These are phyloP conservation scores for Ilex paraguariensis DNA, from an alignment of 305 asterid genomes.

Conservation along the genomic window DNA sequence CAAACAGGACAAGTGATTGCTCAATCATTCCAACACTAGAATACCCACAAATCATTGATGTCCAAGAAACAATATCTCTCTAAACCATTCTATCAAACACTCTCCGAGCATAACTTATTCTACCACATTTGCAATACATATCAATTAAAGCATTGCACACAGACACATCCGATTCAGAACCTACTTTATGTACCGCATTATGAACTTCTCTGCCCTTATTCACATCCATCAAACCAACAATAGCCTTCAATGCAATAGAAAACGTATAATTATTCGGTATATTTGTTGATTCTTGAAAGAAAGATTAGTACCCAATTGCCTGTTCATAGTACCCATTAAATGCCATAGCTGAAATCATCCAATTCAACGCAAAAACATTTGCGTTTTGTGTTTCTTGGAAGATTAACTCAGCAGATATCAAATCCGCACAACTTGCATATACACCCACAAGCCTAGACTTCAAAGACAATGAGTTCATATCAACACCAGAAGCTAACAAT, in stretches of 20 bases:
- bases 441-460: slow-evolving; percentile 58
- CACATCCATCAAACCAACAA: slow-evolving; percentile 43
- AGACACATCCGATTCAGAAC: slow-evolving; percentile 25
- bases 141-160: slow-evolving; percentile 50
- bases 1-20: slow-evolving; percentile 39
- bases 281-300: slow-evolving; percentile 31
- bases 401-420: slow-evolving; percentile 39
- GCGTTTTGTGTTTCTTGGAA: slow-evolving; percentile 36
- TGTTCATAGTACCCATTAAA: slow-evolving; percentile 32
- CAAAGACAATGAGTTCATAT: slow-evolving; percentile 31
- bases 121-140: slow-evolving; percentile 43
- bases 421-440: slow-evolving; percentile 58
- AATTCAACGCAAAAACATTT: slow-evolving; percentile 54
- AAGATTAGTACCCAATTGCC: slow-evolving; percentile 43
- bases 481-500: slow-evolving; percentile 29
- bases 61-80: slow-evolving; percentile 65
- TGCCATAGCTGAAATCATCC: slow-evolving; percentile 45
- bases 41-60: slow-evolving; percentile 51
- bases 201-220: slow-evolving; percentile 55
- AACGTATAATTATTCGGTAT: slow-evolving; percentile 41
- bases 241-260: slow-evolving; percentile 40
- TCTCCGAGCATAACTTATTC: slow-evolving; percentile 25
- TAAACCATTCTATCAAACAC: slow-evolving; percentile 50
- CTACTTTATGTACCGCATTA: slow-evolving; percentile 34
- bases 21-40: slow-evolving; percentile 33